phyloP scores from a whole-genome alignment of 768 basidiomycete species.

The Kwoniella mangroviensis region DNA sequence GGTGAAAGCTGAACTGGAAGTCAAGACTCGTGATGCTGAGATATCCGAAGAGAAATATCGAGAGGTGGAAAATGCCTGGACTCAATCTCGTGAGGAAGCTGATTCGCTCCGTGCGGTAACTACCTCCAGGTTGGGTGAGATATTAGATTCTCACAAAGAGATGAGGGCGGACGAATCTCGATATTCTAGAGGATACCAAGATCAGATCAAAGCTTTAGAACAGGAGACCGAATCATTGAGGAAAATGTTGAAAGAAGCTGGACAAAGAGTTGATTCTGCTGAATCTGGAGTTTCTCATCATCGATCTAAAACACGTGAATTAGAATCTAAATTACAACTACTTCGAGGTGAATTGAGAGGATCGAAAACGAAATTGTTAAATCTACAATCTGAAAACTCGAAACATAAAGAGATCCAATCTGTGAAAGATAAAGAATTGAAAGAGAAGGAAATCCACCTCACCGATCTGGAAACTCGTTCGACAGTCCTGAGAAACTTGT shows the following conservation, averaged over 20 bases:
- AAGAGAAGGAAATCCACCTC: slow-evolving; percentile 68
- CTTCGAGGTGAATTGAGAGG: slow-evolving; percentile 77
- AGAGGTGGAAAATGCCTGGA: slow-evolving; percentile 88
- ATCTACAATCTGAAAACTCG: slow-evolving; percentile 69
- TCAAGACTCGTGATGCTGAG: slow-evolving; percentile 74
- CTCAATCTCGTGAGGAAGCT: slow-evolving; percentile 89
- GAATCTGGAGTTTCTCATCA: slow-evolving; percentile 72
- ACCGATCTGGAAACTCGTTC: slow-evolving; percentile 75
- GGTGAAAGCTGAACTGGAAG: slow-evolving; percentile 78
- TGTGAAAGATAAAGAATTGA: slow-evolving; percentile 69
- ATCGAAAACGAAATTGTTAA: slow-evolving; percentile 63
- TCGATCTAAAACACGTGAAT: slow-evolving; percentile 67
- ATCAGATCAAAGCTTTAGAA: slow-evolving; percentile 80
- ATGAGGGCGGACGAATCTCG: slow-evolving; percentile 83
- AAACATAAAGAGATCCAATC: slow-evolving; percentile 71
- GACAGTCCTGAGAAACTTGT: slow-evolving; percentile 77
- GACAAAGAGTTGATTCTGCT: slow-evolving; percentile 71
- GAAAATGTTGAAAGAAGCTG: slow-evolving; percentile 76
- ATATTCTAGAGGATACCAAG: slow-evolving; percentile 72
- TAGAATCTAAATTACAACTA: slow-evolving; percentile 68
- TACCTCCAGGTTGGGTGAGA: slow-evolving; percentile 80
- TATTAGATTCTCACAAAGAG: slow-evolving; percentile 85
- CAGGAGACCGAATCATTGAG: slow-evolving; percentile 75
- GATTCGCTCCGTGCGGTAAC: slow-evolving; percentile 86
- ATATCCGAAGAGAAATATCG: slow-evolving; percentile 67